These are phyloP conservation scores for Leccinum longicurvipes DNA, from an alignment of 768 basidiomycete species.

Conservation along the genomic window DNA sequence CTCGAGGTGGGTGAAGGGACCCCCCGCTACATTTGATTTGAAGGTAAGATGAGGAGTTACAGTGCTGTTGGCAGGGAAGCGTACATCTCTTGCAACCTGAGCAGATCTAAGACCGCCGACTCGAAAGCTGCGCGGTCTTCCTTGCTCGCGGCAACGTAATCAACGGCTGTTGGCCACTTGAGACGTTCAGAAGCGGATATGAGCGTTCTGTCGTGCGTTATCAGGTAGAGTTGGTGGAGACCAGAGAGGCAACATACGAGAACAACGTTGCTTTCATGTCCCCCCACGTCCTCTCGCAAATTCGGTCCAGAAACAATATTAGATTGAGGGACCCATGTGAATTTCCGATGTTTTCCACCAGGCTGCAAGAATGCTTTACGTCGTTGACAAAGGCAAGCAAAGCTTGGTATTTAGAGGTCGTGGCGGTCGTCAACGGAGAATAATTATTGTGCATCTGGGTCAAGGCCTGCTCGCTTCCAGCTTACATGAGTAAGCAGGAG, in stretches of 20 bases:
- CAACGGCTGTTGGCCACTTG: slow-evolving; percentile 80
- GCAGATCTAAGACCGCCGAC: slow-evolving; percentile 68
- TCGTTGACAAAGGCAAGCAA: slow-evolving; percentile 60
- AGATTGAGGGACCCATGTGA: slow-evolving; percentile 56
- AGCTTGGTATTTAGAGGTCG: slow-evolving; percentile 54
- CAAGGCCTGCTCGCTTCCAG: slow-evolving; percentile 54
- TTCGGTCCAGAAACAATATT: slow-evolving; percentile 53
- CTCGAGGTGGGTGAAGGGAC: slow-evolving; percentile 35
- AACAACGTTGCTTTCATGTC: slow-evolving; percentile 67
- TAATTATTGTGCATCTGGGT: slow-evolving; percentile 44
- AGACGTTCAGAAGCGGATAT: slow-evolving; percentile 65
- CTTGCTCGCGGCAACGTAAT: slow-evolving; percentile 51
- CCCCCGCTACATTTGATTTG: slow-evolving; percentile 43
- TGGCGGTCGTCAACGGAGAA: slow-evolving; percentile 41
- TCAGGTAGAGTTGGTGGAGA: background rate
- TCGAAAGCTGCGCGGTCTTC: slow-evolving; percentile 68
- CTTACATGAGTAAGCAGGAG: slow-evolving; percentile 7
- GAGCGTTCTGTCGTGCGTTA: slow-evolving; percentile 48
- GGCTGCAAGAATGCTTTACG: slow-evolving; percentile 43
- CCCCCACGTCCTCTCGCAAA: slow-evolving; percentile 73
- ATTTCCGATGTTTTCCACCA: slow-evolving; percentile 42
- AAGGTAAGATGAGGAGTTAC: slow-evolving; percentile 2
- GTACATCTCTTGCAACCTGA: slow-evolving; percentile 76
- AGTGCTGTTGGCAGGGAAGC: slow-evolving; percentile 28
- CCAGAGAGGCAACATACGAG: slow-evolving; percentile 42